Conservation (phyloP, 2,329 filamentous ascomycete genomes). For the Corynespora cassiicola region DNA sequence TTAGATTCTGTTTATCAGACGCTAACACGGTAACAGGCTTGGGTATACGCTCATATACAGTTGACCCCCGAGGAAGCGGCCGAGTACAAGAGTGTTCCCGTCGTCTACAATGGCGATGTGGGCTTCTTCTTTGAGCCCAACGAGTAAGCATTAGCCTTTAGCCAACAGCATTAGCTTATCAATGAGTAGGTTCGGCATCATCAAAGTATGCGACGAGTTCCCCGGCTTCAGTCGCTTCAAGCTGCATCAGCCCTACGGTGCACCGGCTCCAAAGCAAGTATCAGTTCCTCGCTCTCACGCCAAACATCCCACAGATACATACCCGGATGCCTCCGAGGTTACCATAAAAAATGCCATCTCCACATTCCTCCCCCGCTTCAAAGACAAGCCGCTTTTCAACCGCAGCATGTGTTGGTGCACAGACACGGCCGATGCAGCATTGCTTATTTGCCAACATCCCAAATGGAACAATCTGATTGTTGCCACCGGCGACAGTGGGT, state of each 20-base stretch:
- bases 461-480: conserved; percentile 55
- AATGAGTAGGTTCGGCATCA: conserved; percentile 50
- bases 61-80: conserved; percentile 56
- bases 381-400: conserved; percentile 49
- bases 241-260: conserved; percentile 50
- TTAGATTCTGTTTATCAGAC: conserved; percentile 32
- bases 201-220: conserved; percentile 65
- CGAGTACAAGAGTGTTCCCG: conserved; percentile 60
- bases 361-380: conserved; percentile 52
- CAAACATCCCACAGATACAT: conserved; percentile 51
- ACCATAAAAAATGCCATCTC: conserved; percentile 41
- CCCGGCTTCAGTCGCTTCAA: conserved; percentile 54
- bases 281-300: conserved; percentile 58
- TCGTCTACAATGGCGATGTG: conserved; percentile 58
- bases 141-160: too few species aligned
- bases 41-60: conserved; percentile 61
- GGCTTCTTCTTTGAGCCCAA: conserved; percentile 61
- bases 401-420: conserved; percentile 65
- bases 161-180: conserved; percentile 52
- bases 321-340: conserved; percentile 55
- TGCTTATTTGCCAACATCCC: conserved; percentile 63
- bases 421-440: conserved; percentile 67
- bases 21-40: conserved; percentile 49
- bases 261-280: conserved; percentile 57
- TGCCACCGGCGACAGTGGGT: conserved; percentile 57